Conservation (phyloP, 345 rosid species). For the Lumnitzera littorea region DNA sequence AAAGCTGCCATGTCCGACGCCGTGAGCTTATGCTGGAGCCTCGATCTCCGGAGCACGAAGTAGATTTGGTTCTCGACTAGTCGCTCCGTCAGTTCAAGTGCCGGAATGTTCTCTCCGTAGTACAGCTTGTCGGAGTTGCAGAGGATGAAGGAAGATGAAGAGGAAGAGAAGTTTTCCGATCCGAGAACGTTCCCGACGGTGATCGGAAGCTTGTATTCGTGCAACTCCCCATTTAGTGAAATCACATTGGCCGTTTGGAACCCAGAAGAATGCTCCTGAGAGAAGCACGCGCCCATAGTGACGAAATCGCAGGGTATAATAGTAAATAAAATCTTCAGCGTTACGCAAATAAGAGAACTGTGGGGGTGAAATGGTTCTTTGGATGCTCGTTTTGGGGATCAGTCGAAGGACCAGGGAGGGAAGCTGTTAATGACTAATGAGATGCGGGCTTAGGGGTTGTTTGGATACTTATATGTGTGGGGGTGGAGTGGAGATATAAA, state of each 20-base stretch:
- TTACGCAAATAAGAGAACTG: too few species aligned
- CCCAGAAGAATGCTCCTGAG: background rate
- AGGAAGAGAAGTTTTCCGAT: slow-evolving; percentile 9
- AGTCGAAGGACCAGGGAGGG: too few species aligned
- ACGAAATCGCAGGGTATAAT: background rate
- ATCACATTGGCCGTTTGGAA: slow-evolving; percentile 14
- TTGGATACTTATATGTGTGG: too few species aligned
- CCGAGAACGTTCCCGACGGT: slow-evolving; percentile 17
- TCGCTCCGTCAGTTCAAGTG: slow-evolving; percentile 11
- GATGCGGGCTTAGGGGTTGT: too few species aligned
- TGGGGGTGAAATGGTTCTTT: too few species aligned
- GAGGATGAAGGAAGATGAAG: slow-evolving; percentile 8
- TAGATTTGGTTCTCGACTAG: slow-evolving; percentile 20
- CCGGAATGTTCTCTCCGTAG: slow-evolving; percentile 19
- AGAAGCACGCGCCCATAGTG: slow-evolving; percentile 13
- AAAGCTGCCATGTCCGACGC: slow-evolving; percentile 27
- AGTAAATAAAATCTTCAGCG: too few species aligned
- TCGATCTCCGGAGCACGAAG: slow-evolving; percentile 17
- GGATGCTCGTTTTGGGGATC: too few species aligned
- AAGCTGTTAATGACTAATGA: too few species aligned
- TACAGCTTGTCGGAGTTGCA: slow-evolving; percentile 23
- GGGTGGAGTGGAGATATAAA: too few species aligned
- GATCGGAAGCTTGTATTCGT: slow-evolving; percentile 14
- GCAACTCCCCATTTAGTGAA: slow-evolving; percentile 15
- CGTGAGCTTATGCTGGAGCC: slow-evolving; percentile 14